These are phyloP conservation scores for Teunomyces barrocoloradensis DNA, from an alignment of 805 yeast genomes.

Conservation along the genomic window DNA sequence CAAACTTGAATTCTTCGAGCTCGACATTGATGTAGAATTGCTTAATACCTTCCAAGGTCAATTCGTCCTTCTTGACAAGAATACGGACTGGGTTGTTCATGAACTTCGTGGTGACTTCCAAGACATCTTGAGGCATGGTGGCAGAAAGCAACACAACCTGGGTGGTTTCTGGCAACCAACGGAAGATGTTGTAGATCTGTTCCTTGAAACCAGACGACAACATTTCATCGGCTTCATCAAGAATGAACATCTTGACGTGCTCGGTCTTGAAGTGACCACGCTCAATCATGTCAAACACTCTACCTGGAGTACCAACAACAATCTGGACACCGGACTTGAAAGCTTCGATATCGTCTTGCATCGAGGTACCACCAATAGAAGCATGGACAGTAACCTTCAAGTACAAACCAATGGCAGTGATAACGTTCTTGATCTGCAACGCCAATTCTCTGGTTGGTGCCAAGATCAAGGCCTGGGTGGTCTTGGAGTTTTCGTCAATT, in stretches of 20 bases:
- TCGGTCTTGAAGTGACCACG: conserved; percentile 74
- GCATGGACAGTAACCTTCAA: conserved; percentile 86
- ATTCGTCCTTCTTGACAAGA: conserved; percentile 89
- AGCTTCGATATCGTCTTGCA: conserved; percentile 75
- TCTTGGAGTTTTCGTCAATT: conserved; percentile 67
- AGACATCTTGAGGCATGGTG: conserved; percentile 86
- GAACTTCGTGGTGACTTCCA: conserved; percentile 89
- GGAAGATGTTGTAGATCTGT: conserved; percentile 90
- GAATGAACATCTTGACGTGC: conserved; percentile 77
- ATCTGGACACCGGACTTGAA: conserved; percentile 81
- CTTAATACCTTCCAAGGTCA: conserved; percentile 90
- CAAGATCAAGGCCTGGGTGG: conserved; percentile 84
- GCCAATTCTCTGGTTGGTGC: conserved; percentile 98
- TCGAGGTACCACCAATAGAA: conserved; percentile 89
- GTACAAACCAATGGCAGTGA: conserved; percentile 80
- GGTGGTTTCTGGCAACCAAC: conserved; percentile 73
- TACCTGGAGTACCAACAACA: conserved; percentile 96
- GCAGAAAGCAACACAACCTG: conserved; percentile 96
- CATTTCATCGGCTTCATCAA: conserved; percentile 97
- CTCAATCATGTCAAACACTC: conserved; percentile 88
- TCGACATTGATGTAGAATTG: conserved; percentile 91
- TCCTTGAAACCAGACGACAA: conserved; percentile 91
- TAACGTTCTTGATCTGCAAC: conserved; percentile 85
- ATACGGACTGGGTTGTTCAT: conserved; percentile 93
- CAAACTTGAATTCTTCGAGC: conserved; percentile 91